A percentile compares a stretch with the other conserved stretches of the same genome.
Conservation (phyloP, 2,329 filamentous ascomycete species). For the Phyllosticta paracitricarpa region DNA sequence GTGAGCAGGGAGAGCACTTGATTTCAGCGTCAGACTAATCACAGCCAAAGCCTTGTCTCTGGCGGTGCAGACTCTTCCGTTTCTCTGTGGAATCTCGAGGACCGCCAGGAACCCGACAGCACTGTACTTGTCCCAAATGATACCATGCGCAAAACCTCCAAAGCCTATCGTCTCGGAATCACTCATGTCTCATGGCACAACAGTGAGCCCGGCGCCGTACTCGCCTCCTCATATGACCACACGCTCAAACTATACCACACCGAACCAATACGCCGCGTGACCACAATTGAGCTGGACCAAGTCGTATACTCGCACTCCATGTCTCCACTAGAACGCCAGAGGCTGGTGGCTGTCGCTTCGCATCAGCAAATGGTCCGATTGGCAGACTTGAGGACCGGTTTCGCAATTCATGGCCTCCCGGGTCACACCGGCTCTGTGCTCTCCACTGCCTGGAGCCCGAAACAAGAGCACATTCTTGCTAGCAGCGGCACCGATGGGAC, state of each 20-base stretch:
- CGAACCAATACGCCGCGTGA: conserved; percentile 49
- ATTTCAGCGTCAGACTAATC: not conserved
- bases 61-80: conserved; percentile 79
- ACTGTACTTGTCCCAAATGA: not conserved
- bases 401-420: conserved; percentile 44
- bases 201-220: conserved; percentile 64
- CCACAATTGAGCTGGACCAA: conserved; percentile 57
- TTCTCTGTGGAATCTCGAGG: conserved; percentile 78
- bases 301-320: conserved; percentile 69
- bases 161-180: conserved; percentile 57
- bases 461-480: conserved; percentile 66
- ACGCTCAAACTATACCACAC: conserved; percentile 67
- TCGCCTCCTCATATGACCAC: conserved; percentile 70
- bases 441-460: conserved; percentile 69
- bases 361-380: conserved; percentile 77
- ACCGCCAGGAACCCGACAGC: not conserved
- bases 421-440: conserved; percentile 45
- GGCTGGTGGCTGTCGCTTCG: conserved; percentile 80
- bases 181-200: conserved; percentile 71
- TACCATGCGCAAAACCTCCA: conserved; percentile 18
- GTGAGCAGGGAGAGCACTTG: conserved; percentile 34
- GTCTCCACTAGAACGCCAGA: conserved; percentile 60
- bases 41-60: conserved; percentile 52
- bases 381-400: conserved; percentile 75
- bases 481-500: conserved; percentile 79